Evolutionary conservation across 2,329 filamentous ascomycete species (phyloP).

Genomic region (Fusarium mundagurra): DNA sequence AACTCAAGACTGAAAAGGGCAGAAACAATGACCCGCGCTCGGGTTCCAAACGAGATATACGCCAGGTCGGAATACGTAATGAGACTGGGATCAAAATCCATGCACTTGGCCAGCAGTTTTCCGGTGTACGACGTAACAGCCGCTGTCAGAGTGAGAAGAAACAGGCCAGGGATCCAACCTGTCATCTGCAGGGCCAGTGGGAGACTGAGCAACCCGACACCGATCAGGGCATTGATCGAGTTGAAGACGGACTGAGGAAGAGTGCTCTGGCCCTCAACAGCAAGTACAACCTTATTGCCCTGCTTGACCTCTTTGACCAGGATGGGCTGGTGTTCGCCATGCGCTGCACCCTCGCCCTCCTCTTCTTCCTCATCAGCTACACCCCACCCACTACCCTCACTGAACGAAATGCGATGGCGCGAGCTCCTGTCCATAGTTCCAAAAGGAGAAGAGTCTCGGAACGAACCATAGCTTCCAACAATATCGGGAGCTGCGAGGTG

Average conservation of each 20-base stretch:
- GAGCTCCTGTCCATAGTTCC: conserved; percentile 58
- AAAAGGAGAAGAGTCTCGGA: conserved; percentile 57
- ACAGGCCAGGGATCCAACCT: conserved; percentile 86
- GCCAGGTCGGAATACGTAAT: conserved; percentile 96
- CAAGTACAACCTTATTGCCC: conserved; percentile 83
- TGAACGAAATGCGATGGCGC: conserved; percentile 58
- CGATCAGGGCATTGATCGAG: conserved; percentile 91
- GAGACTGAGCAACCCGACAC: conserved; percentile 87
- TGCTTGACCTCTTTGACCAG: conserved; percentile 91
- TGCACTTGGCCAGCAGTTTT: conserved; percentile 83
- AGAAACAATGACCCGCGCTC: conserved; percentile 83
- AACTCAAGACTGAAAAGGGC: conserved; percentile 89
- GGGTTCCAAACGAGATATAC: conserved; percentile 87
- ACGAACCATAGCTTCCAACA: conserved; percentile 75
- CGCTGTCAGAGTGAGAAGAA: conserved; percentile 78
- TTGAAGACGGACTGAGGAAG: conserved; percentile 97
- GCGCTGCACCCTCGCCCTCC: conserved; percentile 49
- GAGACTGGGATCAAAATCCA: conserved; percentile 84
- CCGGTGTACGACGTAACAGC: conserved; percentile 86
- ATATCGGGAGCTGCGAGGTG: conserved; percentile 74
- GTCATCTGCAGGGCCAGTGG: conserved; percentile 88
- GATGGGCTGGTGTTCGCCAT: conserved; percentile 75
- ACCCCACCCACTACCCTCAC: conserved; percentile 46
- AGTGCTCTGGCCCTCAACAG: conserved; percentile 93
- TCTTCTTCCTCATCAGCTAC: conserved; percentile 50